A percentile compares a stretch with the other conserved stretches of the same genome.
These are phyloP conservation scores for Eimeria maxima DNA, from an alignment of 169 alveolate species.

Conservation along the genomic window DNA sequence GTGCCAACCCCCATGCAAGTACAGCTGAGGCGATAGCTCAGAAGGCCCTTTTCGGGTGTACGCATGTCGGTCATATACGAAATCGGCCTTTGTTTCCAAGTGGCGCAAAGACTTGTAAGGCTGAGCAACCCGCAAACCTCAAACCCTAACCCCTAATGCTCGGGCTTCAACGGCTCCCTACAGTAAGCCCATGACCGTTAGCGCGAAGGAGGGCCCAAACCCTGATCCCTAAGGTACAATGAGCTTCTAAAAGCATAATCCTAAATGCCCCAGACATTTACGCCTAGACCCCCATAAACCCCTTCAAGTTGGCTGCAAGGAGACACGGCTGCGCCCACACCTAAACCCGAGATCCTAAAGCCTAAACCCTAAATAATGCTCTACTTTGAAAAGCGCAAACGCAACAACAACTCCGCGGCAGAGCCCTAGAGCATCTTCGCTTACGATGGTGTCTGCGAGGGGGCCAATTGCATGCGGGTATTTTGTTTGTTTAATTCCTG, in stretches of 20 bases:
- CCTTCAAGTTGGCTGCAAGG: no score
- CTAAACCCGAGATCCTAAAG: neutral
- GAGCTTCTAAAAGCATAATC: neutral
- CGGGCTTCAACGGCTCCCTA: neutral
- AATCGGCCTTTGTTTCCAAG: constrained; percentile 11
- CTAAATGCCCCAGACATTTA: neutral
- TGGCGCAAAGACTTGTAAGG: constrained; percentile 29
- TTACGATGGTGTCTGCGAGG: constrained; percentile 67
- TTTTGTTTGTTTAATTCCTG: constrained; percentile 35
- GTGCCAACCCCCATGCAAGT: constrained; percentile 78
- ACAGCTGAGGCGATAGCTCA: constrained; percentile 39
- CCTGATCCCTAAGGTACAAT: neutral
- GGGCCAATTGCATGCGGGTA: constrained; percentile 75
- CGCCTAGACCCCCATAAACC: neutral
- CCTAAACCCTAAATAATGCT: neutral
- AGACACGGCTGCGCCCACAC: no score
- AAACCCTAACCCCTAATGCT: neutral
- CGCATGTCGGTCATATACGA: neutral
- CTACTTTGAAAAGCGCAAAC: no score
- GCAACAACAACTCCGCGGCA: neutral
- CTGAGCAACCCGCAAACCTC: neutral
- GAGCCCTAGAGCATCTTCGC: neutral
- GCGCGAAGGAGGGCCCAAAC: neutral
- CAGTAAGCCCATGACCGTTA: neutral
- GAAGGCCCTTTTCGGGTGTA: constrained; percentile 50